Evolutionary conservation across 78 protist species (phyloP), one percentile per base, ranked within the genome.

Genomic region (Abeoforma whisleri): DNA sequence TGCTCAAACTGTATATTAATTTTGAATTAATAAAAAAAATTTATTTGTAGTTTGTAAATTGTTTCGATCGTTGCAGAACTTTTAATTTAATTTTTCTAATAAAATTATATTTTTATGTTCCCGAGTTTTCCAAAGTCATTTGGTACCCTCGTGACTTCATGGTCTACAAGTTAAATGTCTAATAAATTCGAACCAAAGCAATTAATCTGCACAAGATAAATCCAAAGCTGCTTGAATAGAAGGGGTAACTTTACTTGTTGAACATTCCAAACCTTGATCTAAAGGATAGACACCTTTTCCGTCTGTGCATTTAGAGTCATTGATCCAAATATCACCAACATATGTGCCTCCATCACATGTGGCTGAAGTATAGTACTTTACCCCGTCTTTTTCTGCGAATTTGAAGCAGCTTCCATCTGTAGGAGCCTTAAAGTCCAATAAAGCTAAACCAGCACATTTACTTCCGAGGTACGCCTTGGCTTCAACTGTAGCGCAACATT

Each of bases 401-500:
- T 68, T 28, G n/a, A 68, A 68, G 70, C 70, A 68, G 0, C 70
- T 68, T 28, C 70, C 70, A n/a, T 68, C 70, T 28, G n/a, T n/a
- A n/a, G 70, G 70, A n/a, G 70, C n/a, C n/a, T 28, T 68, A 68
- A 68, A 68, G n/a, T 68, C 70, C 28, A 68, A n/a, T n/a, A 68
- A n/a, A 28, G 70, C 70, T n/a, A 68, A n/a, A 68, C 70, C 70
- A n/a, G 70, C 70, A 0, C 70, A 68, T n/a, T 68, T 0, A n/a
- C 48, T 68, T 68, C 70, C 70, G 48, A 68, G 70, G n/a, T n/a
- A 68, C 28, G 70, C 70, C 70, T 68, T n/a, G 70, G 70, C 70
- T 68, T 68, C 48, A n/a, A 68, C 70, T n/a, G 28, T n/a, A n/a
- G 70, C 70, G 70, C 70, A 68, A n/a, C 70, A 68, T 68, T 68